phyloP scores from a whole-genome alignment of 495 filamentous ascomycete species.

The Xylaria bambusicola region DNA sequence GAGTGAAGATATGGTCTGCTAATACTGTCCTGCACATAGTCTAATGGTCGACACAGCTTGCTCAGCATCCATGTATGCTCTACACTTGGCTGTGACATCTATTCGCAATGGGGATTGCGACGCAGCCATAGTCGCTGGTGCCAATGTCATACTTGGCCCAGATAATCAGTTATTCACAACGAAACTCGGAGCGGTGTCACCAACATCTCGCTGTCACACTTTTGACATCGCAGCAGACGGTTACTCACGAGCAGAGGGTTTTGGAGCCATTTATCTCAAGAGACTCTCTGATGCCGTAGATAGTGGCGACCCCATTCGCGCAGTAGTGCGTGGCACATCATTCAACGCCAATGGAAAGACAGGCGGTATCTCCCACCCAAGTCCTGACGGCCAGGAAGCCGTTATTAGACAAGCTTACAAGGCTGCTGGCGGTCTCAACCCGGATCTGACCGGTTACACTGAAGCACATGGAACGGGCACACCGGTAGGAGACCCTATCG shows the following conservation, averaged over 20 bases:
- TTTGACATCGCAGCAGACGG: conserved; percentile 60
- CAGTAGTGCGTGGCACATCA: conserved; percentile 54
- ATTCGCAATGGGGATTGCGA: conserved; percentile 50
- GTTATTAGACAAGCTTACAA: conserved; percentile 51
- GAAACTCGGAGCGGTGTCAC: conserved; percentile 29
- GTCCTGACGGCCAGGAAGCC: conserved; percentile 45
- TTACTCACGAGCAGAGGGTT: conserved; percentile 59
- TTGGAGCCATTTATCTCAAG: conserved; percentile 58
- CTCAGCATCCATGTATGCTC: conserved; percentile 60
- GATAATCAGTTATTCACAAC: conserved; percentile 27
- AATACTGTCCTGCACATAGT: conserved; percentile 24
- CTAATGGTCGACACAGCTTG: conserved; percentile 83
- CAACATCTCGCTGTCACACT: conserved; percentile 43
- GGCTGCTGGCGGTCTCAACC: conserved; percentile 45
- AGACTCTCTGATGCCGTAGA: conserved; percentile 40
- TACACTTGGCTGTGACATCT: conserved; percentile 67
- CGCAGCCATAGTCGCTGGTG: conserved; percentile 47
- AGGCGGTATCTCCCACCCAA: conserved; percentile 54
- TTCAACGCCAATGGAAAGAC: conserved; percentile 56
- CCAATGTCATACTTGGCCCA: conserved; percentile 47
- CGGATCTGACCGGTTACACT: conserved; percentile 44
- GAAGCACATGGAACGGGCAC: conserved; percentile 54
- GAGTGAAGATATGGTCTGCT: not conserved
- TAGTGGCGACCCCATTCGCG: conserved; percentile 53
- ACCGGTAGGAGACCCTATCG: conserved; percentile 56